Base-by-base conservation (phyloP, 257 asterid species). In the Mitragyna speciosa region DNA sequence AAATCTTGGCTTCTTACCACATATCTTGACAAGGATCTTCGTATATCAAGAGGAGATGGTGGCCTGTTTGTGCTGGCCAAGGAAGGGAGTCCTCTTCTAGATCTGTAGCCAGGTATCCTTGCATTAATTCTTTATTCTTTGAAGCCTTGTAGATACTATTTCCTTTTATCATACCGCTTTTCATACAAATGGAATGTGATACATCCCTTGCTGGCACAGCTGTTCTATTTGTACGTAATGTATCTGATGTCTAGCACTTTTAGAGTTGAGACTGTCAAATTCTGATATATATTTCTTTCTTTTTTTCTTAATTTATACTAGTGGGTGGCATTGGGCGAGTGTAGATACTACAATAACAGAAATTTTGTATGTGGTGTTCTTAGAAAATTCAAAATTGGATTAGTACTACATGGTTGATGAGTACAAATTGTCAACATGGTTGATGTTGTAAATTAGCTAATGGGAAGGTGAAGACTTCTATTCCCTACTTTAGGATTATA, bases 41-140 rank as follows among this genome's bases (percentile, higher is more conserved):
- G 99, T 64, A 90, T 94, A 78, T 96, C 98, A 31, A 90, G 97
- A 84, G 99, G 98, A 2, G 99, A 96, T 83, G 99, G 97, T 70
- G 98, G 98, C 48, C 87, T 96, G 68, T 96, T 96, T 80, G 98
- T 96, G 89, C 96, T 94, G 48, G 94, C 90, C 16, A 94, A 88
- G 91, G 98, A 94, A 90, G 97, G 97, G 76, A 90, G 97, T 76
- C 74, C 95, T 22, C 97, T 95, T 68, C 74, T 93, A 58, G 88
- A 90, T 76, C 87, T 85, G 78, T 90, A 84, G 80, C 76, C 86
- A 65, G 86, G 73, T 84, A 73, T 76, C 10, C 17, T 19, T 14
- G 11, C 33, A 36, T 51, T n/a, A 65, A 51, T 76, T 64, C 52
- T 47, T 41, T 0, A 45, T 6, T 15, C 59, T 14, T 28, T 24